These are phyloP conservation scores for Cystofilobasidium macerans DNA, from an alignment of 768 basidiomycete species.

Conservation along the genomic window DNA sequence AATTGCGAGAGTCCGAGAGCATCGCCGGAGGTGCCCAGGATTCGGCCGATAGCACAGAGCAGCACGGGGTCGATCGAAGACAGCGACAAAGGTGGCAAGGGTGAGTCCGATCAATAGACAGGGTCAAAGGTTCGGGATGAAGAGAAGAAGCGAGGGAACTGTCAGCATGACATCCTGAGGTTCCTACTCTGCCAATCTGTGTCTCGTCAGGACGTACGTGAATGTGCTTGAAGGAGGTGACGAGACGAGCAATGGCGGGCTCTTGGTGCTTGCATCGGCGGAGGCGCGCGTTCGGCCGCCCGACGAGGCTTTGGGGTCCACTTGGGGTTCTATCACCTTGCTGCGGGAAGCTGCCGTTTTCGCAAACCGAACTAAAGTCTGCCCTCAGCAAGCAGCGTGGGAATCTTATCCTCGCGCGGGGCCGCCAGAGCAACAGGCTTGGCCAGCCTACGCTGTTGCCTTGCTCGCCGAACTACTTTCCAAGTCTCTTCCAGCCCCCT, in stretches of 20 bases:
- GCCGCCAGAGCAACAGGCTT: no score
- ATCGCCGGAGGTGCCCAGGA: no score
- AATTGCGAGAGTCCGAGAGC: background rate
- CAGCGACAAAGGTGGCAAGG: background rate
- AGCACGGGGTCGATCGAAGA: background rate
- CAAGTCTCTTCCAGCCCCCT: background rate
- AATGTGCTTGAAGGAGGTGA: constrained; percentile 1
- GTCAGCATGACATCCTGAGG: background rate
- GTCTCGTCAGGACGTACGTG: background rate
- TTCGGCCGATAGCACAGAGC: background rate
- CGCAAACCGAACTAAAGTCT: no score
- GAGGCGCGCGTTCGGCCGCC: no score
- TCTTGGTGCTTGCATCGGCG: background rate
- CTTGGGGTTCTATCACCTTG: no score
- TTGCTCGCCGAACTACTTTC: no score
- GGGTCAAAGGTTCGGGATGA: background rate
- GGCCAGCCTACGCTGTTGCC: no score
- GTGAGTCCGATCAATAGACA: background rate
- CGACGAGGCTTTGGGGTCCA: no score
- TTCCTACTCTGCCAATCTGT: no score
- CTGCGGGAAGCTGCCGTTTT: no score
- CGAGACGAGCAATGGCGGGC: background rate
- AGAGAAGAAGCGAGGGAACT: background rate
- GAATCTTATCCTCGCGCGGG: no score
- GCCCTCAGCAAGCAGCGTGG: no score